Percentiles rank a stretch among this genome's conserved stretches.
These are phyloP conservation scores for Neodidymelliopsis sp. DNA, from an alignment of 2,329 filamentous ascomycete genomes.

Conservation along the genomic window DNA sequence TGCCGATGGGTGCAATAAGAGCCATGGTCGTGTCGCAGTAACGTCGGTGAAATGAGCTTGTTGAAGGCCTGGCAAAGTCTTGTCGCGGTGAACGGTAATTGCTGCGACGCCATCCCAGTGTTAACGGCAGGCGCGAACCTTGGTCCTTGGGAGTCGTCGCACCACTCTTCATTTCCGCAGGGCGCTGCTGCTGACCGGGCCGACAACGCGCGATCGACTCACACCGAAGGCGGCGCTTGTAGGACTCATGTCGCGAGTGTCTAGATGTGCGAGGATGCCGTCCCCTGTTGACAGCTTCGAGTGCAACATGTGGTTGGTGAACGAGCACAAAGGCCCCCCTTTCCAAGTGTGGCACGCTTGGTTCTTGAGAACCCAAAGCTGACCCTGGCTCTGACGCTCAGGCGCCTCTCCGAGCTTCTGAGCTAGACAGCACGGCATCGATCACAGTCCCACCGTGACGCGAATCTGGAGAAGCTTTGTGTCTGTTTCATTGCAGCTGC, in stretches of 20 bases:
- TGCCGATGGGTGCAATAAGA: background rate
- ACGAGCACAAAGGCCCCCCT: conserved; percentile 5
- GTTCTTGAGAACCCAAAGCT: conserved; percentile 10
- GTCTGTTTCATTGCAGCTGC: conserved; percentile 9
- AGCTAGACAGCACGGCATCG: conserved; percentile 14
- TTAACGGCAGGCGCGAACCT: background rate
- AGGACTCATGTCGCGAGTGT: conserved; percentile 6
- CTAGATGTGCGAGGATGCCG: conserved; percentile 9
- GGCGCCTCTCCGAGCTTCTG: conserved; percentile 4
- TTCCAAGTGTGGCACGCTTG: conserved; percentile 5
- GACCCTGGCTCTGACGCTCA: conserved; percentile 9
- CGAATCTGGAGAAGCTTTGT: conserved; percentile 22
- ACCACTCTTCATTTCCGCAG: conserved; percentile 16
- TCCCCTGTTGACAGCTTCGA: background rate
- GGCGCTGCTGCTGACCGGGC: conserved; percentile 2
- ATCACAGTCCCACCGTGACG: conserved; percentile 17
- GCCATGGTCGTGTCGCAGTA: background rate
- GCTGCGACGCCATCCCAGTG: conserved; percentile 2
- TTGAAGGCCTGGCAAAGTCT: background rate
- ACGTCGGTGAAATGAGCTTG: background rate
- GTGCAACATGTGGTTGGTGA: conserved; percentile 1
- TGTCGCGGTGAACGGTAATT: conserved; percentile 3
- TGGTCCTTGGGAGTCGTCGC: conserved; percentile 1
- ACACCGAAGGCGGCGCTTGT: background rate
- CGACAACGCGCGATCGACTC: conserved; percentile 1